Conservation (phyloP, 2,329 filamentous ascomycete species). For the Clonostachys solani region DNA sequence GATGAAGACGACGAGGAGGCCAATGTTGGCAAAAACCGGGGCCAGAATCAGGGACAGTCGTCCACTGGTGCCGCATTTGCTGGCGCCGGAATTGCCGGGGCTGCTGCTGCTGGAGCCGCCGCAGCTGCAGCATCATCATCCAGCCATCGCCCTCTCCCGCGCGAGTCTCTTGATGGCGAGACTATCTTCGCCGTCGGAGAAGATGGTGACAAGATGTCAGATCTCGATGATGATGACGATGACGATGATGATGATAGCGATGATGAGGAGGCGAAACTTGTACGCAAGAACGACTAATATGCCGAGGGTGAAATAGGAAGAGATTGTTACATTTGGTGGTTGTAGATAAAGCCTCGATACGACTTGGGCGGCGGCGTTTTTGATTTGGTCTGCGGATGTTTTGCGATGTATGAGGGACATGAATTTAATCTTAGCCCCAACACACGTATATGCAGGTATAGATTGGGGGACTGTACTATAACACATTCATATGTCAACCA, state of each 20-base stretch:
- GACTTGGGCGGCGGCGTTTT: neutral
- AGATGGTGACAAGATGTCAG: slow-evolving; percentile 76
- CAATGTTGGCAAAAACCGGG: slow-evolving; percentile 23
- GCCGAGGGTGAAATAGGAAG: neutral
- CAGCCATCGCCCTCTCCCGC: slow-evolving; percentile 30
- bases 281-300: slow-evolving; percentile 13
- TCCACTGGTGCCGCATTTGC: neutral
- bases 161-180: slow-evolving; percentile 71
- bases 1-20: slow-evolving; percentile 53
- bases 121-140: neutral
- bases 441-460: too few relatives aligned
- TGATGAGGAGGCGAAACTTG: slow-evolving; percentile 48
- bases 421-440: too few relatives aligned
- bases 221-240: slow-evolving; percentile 54
- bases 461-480: too few relatives aligned
- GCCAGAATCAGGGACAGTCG: slow-evolving; percentile 1
- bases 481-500: too few relatives aligned
- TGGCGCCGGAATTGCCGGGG: too few relatives aligned
- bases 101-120: neutral
- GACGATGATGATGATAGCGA: slow-evolving; percentile 58
- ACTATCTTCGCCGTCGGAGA: slow-evolving; percentile 95
- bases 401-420: too few relatives aligned
- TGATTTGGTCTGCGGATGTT: neutral
- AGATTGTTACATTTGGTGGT: neutral
- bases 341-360: neutral